phyloP scores from a whole-genome alignment of 805 yeast species.

The Candida ascalaphidarum region DNA sequence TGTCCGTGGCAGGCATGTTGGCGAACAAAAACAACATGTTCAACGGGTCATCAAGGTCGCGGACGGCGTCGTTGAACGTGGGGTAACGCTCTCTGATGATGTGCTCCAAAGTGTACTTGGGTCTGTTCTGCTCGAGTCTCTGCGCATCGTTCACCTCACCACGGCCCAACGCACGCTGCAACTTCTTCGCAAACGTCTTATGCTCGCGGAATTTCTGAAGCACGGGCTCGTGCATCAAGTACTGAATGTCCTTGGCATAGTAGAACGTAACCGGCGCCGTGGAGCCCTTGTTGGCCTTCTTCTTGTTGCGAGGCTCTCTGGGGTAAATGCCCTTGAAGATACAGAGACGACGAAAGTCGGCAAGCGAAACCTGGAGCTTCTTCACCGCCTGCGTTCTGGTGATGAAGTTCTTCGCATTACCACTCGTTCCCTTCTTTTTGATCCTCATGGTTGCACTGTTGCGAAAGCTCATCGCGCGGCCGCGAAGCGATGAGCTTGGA shows the following conservation, averaged over 20 bases:
- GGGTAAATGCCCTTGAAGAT: constrained; percentile 98
- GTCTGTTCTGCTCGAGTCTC: constrained; percentile 71
- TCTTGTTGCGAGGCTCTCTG: constrained; percentile 90
- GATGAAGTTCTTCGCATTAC: constrained; percentile 86
- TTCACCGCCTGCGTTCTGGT: constrained; percentile 93
- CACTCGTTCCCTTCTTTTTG: constrained; percentile 76
- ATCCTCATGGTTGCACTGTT: no score
- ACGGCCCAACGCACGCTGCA: constrained; percentile 82
- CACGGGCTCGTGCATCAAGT: constrained; percentile 90
- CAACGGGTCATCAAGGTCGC: constrained; percentile 93
- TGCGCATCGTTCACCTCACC: constrained; percentile 89
- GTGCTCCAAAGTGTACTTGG: constrained; percentile 79
- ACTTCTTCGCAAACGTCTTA: constrained; percentile 86
- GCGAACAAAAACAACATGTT: constrained; percentile 92
- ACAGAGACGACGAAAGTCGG: constrained; percentile 95
- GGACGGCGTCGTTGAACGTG: constrained; percentile 79
- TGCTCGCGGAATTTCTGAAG: constrained; percentile 89
- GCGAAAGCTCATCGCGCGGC: no score
- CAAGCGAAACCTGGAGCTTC: constrained; percentile 85
- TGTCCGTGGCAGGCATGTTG: constrained; percentile 89
- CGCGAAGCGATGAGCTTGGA: no score
- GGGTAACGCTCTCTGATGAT: constrained; percentile 95
- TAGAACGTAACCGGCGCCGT: constrained; percentile 94
- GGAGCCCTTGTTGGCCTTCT: constrained; percentile 96
- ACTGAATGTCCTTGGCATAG: constrained; percentile 89